Evolutionary conservation across 169 alveolate genomes (phyloP).

Genomic region (Babesia ovata): DNA sequence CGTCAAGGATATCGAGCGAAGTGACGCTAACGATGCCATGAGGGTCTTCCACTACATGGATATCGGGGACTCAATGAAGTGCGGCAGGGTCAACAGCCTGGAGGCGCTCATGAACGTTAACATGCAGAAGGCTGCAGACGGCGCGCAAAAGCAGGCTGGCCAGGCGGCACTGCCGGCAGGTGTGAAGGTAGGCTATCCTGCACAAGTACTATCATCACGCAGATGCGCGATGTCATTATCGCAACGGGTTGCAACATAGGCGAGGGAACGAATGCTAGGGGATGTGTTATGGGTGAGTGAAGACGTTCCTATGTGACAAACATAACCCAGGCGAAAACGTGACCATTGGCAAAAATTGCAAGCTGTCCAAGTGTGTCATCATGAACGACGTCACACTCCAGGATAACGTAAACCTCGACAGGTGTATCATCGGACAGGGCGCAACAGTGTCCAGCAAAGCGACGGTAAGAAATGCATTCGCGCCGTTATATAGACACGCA

Average conservation of each 20-base stretch:
- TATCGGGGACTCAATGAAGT: constrained; percentile 31
- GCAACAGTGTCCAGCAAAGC: constrained; percentile 65
- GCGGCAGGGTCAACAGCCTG: constrained; percentile 59
- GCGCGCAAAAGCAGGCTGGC: neutral
- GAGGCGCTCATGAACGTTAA: constrained; percentile 50
- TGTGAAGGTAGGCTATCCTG: constrained; percentile 30
- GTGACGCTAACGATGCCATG: neutral
- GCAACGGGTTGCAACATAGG: constrained; percentile 10
- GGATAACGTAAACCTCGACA: constrained; percentile 64
- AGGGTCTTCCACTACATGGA: constrained; percentile 44
- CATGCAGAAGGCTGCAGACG: constrained; percentile 29
- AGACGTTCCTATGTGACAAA: neutral
- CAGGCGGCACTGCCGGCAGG: neutral
- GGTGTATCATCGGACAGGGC: constrained; percentile 64
- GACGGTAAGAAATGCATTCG: constrained; percentile 42
- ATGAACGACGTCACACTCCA: constrained; percentile 70
- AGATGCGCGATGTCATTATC: constrained; percentile 15
- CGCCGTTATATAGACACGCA: neutral
- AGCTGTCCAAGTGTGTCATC: constrained; percentile 61
- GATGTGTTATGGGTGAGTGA: constrained; percentile 46
- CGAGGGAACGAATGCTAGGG: constrained; percentile 19
- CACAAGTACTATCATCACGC: neutral
- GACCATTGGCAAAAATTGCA: constrained; percentile 53
- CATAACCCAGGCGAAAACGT: constrained; percentile 67
- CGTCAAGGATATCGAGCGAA: constrained; percentile 7